Base-by-base conservation (phyloP, 768 basidiomycete species). In the Leccinum truebloodii region DNA sequence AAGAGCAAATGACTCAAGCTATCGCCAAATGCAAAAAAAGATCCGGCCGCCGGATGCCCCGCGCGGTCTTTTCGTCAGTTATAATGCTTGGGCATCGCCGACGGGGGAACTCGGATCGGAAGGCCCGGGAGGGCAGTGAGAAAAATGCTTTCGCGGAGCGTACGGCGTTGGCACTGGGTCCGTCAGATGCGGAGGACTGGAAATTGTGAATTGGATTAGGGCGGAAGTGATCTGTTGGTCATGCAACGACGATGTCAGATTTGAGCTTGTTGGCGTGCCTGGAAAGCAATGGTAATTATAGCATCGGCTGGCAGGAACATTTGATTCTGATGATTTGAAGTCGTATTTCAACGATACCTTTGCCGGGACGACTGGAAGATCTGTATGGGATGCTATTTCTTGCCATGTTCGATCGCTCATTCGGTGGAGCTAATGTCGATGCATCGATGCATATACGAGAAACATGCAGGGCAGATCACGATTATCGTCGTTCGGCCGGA, bases 1-100 rank as follows among this genome's bases (percentile, higher is more conserved):
- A 30, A 37, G 14, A 37, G 35, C 1, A 14, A 34, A 34, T 34
- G 32, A 59, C 26, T 5, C 26, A 35, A 13, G 22, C 51, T 61
- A 73, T 63, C 61, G 64, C 89, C 90, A 90, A 59, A 91, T 79
- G 41, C 84, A 93, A 86, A 73, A 93, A 39, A 39, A 18, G 48
- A 88, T 75, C 71, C 2, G 91, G 89, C 57, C 90, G 78, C 34
- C 82, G 81, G 50, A 91, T 87, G 20, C 91, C 91, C 67, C 85
- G 78, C 12, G 85, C 81, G 66, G 87, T 89, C 75, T 87, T 89
- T 59, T 90, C 85, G 63, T 87, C 8, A 94, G 81, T 28, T 79
- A 66, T 94, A 94, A 73, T 93, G 85, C 55, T 79, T 75, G 28
- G 90, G 90, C 73, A 82, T 83, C 5, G 28, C 28, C 28, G 90